These are phyloP conservation scores for Polytrichum formosum DNA, from an alignment of 225 moss, liverwort and hornwort genomes.

Conservation along the genomic window DNA sequence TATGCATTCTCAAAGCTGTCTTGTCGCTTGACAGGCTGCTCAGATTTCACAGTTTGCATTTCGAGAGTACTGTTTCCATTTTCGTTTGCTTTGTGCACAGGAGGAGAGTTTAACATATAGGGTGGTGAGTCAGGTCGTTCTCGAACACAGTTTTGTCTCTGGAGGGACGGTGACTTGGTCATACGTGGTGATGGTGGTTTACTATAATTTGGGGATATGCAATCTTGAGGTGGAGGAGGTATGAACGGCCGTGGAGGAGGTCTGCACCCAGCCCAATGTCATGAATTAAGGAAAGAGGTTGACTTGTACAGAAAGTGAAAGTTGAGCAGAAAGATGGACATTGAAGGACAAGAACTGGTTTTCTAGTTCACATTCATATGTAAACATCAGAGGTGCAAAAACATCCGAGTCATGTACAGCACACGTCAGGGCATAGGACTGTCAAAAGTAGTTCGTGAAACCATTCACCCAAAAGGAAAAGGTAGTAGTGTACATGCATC, in stretches of 20 bases:
- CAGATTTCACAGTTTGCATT: slow-evolving; percentile 49
- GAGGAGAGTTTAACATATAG: slow-evolving; percentile 16
- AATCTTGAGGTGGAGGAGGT: slow-evolving; percentile 52
- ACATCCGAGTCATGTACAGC: neutral
- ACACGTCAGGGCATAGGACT: neutral
- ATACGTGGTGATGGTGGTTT: slow-evolving; percentile 63
- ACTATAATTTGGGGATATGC: slow-evolving; percentile 57
- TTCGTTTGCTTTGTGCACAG: slow-evolving; percentile 29
- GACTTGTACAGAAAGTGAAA: neutral
- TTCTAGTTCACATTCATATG: neutral
- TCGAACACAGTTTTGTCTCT: slow-evolving; percentile 58
- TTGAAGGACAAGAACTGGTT: neutral
- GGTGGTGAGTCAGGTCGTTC: slow-evolving; percentile 48
- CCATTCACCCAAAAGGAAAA: neutral
- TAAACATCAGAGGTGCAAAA: neutral
- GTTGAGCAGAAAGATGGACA: neutral
- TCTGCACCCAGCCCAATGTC: slow-evolving; percentile 17
- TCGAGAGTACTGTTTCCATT: slow-evolving; percentile 38
- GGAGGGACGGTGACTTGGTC: slow-evolving; percentile 60
- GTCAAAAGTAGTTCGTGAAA: neutral
- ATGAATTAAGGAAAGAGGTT: no score
- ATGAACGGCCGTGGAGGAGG: slow-evolving; percentile 54
- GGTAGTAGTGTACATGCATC: no score
- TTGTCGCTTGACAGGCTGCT: slow-evolving; percentile 40
- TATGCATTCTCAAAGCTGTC: slow-evolving; percentile 56